Percentiles rank a stretch among this genome's conserved stretches.
Conservation (phyloP, 1,284 basidiomycete species). For the Mycosarcoma mackinlayi region DNA sequence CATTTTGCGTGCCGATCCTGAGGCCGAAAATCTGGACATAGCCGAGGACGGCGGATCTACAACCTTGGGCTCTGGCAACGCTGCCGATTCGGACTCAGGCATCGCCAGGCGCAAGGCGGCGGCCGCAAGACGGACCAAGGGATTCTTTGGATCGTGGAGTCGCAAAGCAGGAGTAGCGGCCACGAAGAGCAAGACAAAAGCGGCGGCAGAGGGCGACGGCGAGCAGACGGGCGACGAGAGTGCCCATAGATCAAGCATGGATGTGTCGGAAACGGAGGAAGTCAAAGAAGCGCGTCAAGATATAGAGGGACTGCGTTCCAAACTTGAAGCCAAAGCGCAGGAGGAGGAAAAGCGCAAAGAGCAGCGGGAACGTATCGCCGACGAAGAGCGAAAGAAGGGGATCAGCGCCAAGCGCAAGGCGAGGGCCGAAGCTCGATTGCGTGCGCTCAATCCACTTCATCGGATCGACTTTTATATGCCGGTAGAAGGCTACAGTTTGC, state of each 20-base stretch:
- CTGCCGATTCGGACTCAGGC: conserved; percentile 21
- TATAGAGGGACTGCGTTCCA: conserved; percentile 14
- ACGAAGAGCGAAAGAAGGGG: conserved; percentile 36
- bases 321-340: conserved; percentile 19
- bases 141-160: conserved; percentile 42
- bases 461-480: conserved; percentile 55
- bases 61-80: conserved; percentile 33
- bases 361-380: conserved; percentile 21
- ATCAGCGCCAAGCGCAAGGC: conserved; percentile 33
- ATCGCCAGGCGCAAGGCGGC: conserved; percentile 33
- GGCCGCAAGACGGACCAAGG: conserved; percentile 27
- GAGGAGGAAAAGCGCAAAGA: conserved; percentile 37
- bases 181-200: conserved; percentile 11
- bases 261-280: conserved; percentile 28
- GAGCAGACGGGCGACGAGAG: conserved; percentile 26
- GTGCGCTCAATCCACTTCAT: conserved; percentile 46
- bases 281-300: conserved; percentile 23
- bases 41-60: conserved; percentile 36
- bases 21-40: conserved; percentile 35
- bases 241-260: conserved; percentile 19
- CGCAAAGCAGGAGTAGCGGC: conserved; percentile 30
- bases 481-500: conserved; percentile 43
- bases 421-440: conserved; percentile 34
- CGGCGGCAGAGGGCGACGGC: conserved; percentile 15
- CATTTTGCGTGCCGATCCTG: conserved; percentile 29